Base-by-base conservation (phyloP, 257 asterid species). In the Linaria vulgaris region DNA sequence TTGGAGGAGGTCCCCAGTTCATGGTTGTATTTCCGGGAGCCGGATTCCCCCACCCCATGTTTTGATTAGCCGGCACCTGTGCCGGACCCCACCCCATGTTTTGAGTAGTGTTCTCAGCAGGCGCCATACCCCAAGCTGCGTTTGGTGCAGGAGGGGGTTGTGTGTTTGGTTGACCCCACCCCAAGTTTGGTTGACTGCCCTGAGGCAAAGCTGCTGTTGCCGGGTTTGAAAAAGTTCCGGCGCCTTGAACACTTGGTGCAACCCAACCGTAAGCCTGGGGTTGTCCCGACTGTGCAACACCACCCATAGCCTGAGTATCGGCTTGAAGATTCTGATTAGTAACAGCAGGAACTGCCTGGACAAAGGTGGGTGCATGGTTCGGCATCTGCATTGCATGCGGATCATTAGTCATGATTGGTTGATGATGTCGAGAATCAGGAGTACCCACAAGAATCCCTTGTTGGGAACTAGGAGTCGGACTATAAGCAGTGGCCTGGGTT, bases 41-140 rank as follows among this genome's bases (percentile, higher is more conserved):
- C 1, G 81, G 80, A 64, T 84, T 83, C 56, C 60, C 84, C 90
- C 97, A 88, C 16, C 91, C 87, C 81, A 75, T 73, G 73, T 84
- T 87, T 6, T 81, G 81, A 69, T 69, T 87, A 17, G 81, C 72
- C 52, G 63, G 94, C 77, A 80, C 37, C 6, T 3, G 34, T 27
- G 34, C 34, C 27, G 83, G 12, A 5, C 80, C 82, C 98, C 98
- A 88, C 21, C 85, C 90, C 13, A 58, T 25, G 37, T 77, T 85
- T 0, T 82, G 51, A 59, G 78, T 44, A 54, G 50, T 68, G 75
- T 73, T 77, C 9, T 77, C 83, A 19, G 70, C 60, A 19, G 76
- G 70, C 70, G 82, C 88, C 52, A 73, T 54, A 24, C 78, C 76
- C 95, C 95, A 90, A 3, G 84, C 72, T 13, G 73, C 76, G 56